Evolutionary conservation across 164 flowering plant genomes (phyloP), one percentile per base, ranked within the genome.

Genomic region (Pachysandra terminalis): DNA sequence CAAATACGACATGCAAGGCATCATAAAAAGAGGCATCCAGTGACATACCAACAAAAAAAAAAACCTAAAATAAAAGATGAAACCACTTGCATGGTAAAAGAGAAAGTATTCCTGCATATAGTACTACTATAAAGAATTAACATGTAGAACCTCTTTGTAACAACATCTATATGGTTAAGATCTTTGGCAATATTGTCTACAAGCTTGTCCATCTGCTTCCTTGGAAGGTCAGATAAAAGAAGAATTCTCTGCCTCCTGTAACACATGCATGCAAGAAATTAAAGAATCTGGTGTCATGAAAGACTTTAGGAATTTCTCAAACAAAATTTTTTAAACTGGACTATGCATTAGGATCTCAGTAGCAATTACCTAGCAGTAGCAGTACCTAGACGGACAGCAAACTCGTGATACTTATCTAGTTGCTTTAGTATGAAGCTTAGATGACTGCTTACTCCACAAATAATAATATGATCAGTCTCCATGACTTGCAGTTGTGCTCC

Each of bases 401-500:
- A 86, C 72, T 90, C 97, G 64, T 95, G 99, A 80, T 95, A 92
- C 79, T 87, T 90, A 70, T 95, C 81, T 49, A 95, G 78, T 81
- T 95, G 99, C 85, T 90, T 95, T 60, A 95, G 80, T 75, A 95
- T 87, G 78, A 86, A 92, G 59, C 69, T 54, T 68, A 95, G 82
- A 81, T 88, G 97, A 71, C 86, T 92, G 72, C 87, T 95, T 21
- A 90, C 86, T 74, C 99, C 99, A 81, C 99, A 95, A 23, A 95
- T 83, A 64, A 95, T 80, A 54, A 95, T 90, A 78, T 95, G 99
- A 85, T 92, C 99, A 76, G 78, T 56, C 79, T 95, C 99, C 80
- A 87, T 71, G 66, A 90, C 93, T 84, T 95, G 97, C 79, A 89
- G 63, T 76, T 95, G 97, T 57, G 90, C 99, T 61, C 99, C 99